Conservation (phyloP, 495 filamentous ascomycete species). For the Haplographium delicatum region DNA sequence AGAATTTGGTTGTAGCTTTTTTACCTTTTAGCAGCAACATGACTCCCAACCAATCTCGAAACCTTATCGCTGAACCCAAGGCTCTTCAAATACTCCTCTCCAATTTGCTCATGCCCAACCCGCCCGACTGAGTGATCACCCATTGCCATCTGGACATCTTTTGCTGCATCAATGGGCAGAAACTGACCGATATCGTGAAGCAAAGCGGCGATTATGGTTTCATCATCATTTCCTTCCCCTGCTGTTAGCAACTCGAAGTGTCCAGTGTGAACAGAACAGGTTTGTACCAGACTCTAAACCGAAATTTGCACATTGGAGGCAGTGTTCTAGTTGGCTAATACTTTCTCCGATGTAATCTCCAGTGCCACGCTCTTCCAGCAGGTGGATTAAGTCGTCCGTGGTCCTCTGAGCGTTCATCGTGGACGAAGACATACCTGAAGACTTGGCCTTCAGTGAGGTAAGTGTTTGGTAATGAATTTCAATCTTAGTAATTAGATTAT, state of each 20-base stretch:
- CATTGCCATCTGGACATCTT: constrained; percentile 1
- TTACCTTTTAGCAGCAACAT: constrained; percentile 40
- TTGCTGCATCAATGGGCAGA: constrained; percentile 12
- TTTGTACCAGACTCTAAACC: constrained; percentile 5
- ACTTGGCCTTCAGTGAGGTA: no score
- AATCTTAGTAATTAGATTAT: no score
- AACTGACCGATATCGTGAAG: constrained; percentile 45
- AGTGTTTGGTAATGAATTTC: no score
- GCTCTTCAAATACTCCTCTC: constrained; percentile 33
- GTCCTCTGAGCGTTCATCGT: constrained; percentile 5
- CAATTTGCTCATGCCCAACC: constrained; percentile 38
- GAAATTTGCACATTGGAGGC: constrained; percentile 37
- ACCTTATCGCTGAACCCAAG: constrained; percentile 38
- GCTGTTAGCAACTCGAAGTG: background rate
- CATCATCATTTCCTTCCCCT: constrained; percentile 29
- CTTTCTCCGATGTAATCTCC: constrained; percentile 32
- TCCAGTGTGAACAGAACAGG: background rate
- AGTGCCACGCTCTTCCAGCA: constrained; percentile 30
- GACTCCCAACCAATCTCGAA: constrained; percentile 34
- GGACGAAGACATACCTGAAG: no score
- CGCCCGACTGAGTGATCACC: constrained; percentile 33
- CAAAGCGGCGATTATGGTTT: constrained; percentile 37
- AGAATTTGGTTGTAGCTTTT: background rate
- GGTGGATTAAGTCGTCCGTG: constrained; percentile 22
- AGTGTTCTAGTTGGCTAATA: constrained; percentile 43